phyloP scores from a whole-genome alignment of 2,329 filamentous ascomycete species.

The Madurella mycetomatis region DNA sequence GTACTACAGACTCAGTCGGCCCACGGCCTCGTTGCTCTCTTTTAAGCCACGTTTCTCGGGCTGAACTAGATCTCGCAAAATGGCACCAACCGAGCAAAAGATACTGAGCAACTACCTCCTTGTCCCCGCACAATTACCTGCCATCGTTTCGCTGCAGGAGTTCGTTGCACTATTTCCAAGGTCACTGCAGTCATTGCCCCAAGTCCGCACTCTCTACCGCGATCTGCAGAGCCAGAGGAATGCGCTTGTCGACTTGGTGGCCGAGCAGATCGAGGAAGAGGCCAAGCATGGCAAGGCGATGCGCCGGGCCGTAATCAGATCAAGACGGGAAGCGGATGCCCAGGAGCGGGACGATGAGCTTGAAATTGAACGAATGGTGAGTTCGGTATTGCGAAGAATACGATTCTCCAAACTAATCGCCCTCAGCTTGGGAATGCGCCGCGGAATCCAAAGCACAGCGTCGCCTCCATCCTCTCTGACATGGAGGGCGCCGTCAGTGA shows the following conservation, averaged over 20 bases:
- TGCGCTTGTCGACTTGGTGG: constrained; percentile 62
- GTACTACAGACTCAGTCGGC: no score
- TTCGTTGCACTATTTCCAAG: constrained; percentile 75
- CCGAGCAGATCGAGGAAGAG: constrained; percentile 61
- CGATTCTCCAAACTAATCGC: not conserved
- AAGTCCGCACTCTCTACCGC: constrained; percentile 68
- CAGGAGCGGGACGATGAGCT: constrained; percentile 59
- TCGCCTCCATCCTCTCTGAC: constrained; percentile 61
- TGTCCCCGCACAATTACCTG: constrained; percentile 67
- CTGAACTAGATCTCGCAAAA: constrained; percentile 33
- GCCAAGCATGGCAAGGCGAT: constrained; percentile 56
- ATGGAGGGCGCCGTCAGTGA: constrained; percentile 63
- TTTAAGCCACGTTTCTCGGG: not conserved
- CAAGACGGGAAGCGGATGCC: constrained; percentile 48
- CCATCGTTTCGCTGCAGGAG: constrained; percentile 67
- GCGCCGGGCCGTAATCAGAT: constrained; percentile 52
- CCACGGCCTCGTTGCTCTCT: not conserved
- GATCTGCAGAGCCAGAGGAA: constrained; percentile 74
- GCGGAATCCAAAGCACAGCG: constrained; percentile 52
- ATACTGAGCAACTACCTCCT: constrained; percentile 77
- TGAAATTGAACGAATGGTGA: constrained; percentile 56
- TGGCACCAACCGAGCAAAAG: constrained; percentile 69
- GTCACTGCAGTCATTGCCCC: constrained; percentile 58
- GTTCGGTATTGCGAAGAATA: not conserved
- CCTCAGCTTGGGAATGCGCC: constrained; percentile 52